Evolutionary conservation across 495 filamentous ascomycete species (phyloP), one percentile per base, ranked within the genome.

Genomic region (Stereocaulon alpinum): DNA sequence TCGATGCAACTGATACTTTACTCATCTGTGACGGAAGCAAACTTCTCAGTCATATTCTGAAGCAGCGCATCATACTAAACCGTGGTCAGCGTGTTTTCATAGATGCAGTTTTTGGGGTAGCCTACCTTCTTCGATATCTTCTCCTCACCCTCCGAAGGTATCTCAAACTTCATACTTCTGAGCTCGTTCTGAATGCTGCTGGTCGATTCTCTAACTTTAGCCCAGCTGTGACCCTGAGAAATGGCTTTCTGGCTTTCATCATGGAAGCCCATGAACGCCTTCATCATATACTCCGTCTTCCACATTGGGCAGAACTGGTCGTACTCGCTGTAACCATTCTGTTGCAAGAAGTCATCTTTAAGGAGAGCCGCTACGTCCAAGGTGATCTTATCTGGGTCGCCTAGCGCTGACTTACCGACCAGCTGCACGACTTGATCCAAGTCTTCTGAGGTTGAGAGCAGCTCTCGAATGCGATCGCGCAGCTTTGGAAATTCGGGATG

Each of bases 211-310:
- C 92, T 83, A 47, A 97, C 84, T 82, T 93, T 97, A 67, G 74
- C 73, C 93, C 93, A 99, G 71, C 74, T 86, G 68, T 88, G 85
- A 56, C 93, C 93, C 66, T 94, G 87, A 18, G 87, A 81, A 67
- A 99, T 76, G 1, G 91, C 92, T 79, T 96, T 97, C 72, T 97
- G 93, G 12, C 88, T 84, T 75, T 99, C 93, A 70, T 99, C 94
- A 66, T 95, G 89, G 80, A 90, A 99, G 54, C 84, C 87, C 83
- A 97, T 90, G 82, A 99, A 96, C 49, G 85, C 83, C 80, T 93
- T 95, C 93, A 99, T 99, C 93, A 99, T 96, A 82, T 94, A 99
- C 69, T 92, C 85, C 4, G 93, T 99, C 83, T 99, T 99, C 92
- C 92, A 99, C 69, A 99, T 78, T 40, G 93, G 93, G 70, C 93